Evolutionary conservation across 805 yeast species (phyloP).

Genomic region (Wickerhamomyces chaumierensis): DNA sequence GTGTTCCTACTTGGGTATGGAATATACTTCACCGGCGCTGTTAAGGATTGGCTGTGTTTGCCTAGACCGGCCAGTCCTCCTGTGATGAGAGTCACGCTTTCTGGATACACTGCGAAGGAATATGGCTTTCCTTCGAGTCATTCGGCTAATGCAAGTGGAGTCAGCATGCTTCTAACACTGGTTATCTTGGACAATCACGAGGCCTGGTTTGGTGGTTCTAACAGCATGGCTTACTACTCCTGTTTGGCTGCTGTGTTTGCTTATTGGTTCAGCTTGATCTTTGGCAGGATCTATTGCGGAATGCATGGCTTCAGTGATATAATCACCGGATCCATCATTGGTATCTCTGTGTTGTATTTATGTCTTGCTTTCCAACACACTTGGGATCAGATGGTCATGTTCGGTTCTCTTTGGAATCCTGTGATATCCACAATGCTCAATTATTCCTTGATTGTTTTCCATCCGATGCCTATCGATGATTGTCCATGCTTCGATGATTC

Average conservation of each 20-base stretch:
- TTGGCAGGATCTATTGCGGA: conserved; percentile 88
- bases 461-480: conserved; percentile 79
- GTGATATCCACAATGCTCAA: conserved; percentile 27
- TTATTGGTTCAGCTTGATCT: conserved; percentile 54
- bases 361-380: conserved; percentile 28
- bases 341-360: conserved; percentile 37
- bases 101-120: conserved; percentile 83
- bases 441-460: conserved; percentile 47
- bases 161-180: conserved; percentile 38
- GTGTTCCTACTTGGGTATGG: conserved; percentile 50
- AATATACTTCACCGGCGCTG: conserved; percentile 57
- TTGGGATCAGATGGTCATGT: conserved; percentile 36
- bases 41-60: conserved; percentile 78
- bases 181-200: conserved; percentile 11
- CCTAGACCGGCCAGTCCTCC: conserved; percentile 95
- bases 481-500: conserved; percentile 96
- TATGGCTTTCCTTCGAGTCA: conserved; percentile 94
- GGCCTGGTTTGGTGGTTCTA: conserved; percentile 4
- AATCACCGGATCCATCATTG: conserved; percentile 51
- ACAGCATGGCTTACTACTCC: conserved; percentile 4
- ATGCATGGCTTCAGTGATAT: conserved; percentile 93
- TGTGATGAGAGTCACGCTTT: conserved; percentile 75
- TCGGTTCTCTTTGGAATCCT: conserved; percentile 21
- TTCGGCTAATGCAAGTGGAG: conserved; percentile 88
- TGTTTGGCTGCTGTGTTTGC: conserved; percentile 17